Conservation (phyloP, 306 rosid species). For the Cotoneaster glaucophyllus region DNA sequence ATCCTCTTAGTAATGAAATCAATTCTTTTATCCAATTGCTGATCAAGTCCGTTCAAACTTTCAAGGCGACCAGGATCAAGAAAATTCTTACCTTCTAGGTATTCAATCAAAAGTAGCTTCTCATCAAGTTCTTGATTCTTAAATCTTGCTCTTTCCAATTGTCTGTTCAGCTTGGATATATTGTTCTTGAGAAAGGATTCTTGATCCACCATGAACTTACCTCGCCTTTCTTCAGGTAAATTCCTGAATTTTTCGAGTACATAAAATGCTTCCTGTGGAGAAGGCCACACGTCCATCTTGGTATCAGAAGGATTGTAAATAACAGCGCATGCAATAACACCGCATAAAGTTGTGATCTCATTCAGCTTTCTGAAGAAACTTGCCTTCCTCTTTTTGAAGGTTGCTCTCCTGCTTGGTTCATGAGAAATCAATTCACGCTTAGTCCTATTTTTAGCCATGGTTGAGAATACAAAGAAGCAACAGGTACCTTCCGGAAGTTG, state of each 20-base stretch:
- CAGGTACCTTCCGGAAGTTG: background rate
- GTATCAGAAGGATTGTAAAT: background rate
- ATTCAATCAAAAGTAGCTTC: background rate
- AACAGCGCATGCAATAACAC: conserved; percentile 5
- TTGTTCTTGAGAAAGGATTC: background rate
- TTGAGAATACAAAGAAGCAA: background rate
- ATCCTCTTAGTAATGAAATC: background rate
- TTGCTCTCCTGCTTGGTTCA: background rate
- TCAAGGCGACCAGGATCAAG: background rate
- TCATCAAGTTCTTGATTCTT: background rate
- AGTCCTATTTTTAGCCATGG: background rate
- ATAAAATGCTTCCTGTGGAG: background rate
- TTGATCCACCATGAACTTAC: conserved; percentile 2
- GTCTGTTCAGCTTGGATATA: background rate
- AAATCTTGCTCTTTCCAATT: background rate
- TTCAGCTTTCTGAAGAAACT: background rate
- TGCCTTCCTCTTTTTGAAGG: background rate
- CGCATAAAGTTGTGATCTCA: background rate
- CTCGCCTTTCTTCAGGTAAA: background rate
- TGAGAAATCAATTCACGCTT: conserved; percentile 6
- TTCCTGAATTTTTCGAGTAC: background rate
- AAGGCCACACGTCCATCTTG: background rate
- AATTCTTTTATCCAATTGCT: background rate
- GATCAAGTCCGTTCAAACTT: background rate
- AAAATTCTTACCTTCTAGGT: conserved; percentile 1